Evolutionary conservation across 805 yeast genomes (phyloP), one percentile per base, ranked within the genome.

Genomic region (Nakazawaea populi): DNA sequence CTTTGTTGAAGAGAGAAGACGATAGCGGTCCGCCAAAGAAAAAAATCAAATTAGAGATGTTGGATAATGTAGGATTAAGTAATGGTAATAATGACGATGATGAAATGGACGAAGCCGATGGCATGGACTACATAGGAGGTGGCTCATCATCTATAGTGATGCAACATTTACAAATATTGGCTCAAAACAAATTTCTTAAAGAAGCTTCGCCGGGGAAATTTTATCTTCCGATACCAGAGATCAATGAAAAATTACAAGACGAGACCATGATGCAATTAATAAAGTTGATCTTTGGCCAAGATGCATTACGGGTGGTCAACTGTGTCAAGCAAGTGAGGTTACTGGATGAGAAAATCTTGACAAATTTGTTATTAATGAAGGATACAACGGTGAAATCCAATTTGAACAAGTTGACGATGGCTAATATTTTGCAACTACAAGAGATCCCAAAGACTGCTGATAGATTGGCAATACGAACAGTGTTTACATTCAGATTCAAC

Each of bases 361-460:
- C 89, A 38, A 83, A 87, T 48, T 66, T 79, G 12, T 92, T 94
- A 1, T 68, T 94, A 48, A 75, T 94, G 66, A 87, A 81, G 56
- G 95, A 89, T 52, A 80, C 79, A 53, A 86, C 83, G 37, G 87
- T 90, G 7, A 75, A 97, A 51, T 81, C 83, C 39, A 82, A 85
- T 42, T 69, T 90, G 42, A 79, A 85, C 44, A 77, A 79, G 35
- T 70, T 94, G 49, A 77, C 87, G 30, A 79, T 77, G 48, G 75
- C 81, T 56, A 89, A 91, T 54, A 77, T 87, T 18, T 71, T 91
- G 18, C 96, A 92, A 62, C 76, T 91, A 37, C 98, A 92, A 67
- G 99, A 94, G 69, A 86, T 94, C 31, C 97, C 98, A 10, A 80
- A 92, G 60, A 85, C 96, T 7, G 84, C 82, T 28, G 98, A 94